phyloP scores from a whole-genome alignment of 345 rosid species.

The Rhizophora apiculata region DNA sequence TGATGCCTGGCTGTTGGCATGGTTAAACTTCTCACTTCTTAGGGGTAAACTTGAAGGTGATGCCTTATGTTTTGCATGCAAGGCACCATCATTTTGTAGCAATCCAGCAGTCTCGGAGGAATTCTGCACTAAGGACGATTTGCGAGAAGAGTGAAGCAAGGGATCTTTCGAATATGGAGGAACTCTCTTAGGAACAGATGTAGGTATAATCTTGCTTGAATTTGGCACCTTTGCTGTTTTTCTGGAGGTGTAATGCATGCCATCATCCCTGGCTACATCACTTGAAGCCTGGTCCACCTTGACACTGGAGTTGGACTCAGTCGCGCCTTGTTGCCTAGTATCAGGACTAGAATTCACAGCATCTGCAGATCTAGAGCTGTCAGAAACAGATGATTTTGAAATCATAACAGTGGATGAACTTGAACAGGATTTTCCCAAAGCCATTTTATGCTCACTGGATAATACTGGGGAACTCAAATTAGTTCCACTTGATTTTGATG shows the following conservation, averaged over 20 bases:
- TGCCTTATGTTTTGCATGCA: conserved; percentile 41
- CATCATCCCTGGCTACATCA: conserved; percentile 41
- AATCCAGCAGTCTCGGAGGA: conserved; percentile 45
- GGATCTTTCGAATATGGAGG: conserved; percentile 51
- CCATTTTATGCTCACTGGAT: conserved; percentile 38
- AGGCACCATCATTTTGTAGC: conserved; percentile 36
- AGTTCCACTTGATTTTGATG: conserved; percentile 35
- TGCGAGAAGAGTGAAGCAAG: conserved; percentile 39
- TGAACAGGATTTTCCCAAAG: conserved; percentile 48
- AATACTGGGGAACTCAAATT: conserved; percentile 30
- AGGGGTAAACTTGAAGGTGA: conserved; percentile 40
- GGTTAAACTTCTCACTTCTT: conserved; percentile 63
- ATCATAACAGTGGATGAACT: conserved; percentile 30
- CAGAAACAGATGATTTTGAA: conserved; percentile 39
- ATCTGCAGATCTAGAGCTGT: conserved; percentile 44
- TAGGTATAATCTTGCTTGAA: conserved; percentile 50
- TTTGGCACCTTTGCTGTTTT: conserved; percentile 42
- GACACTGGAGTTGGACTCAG: conserved; percentile 33
- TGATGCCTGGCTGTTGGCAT: conserved; percentile 42
- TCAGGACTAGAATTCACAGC: conserved; percentile 35
- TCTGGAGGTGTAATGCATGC: conserved; percentile 27
- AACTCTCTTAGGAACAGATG: conserved; percentile 50
- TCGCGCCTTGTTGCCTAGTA: conserved; percentile 33
- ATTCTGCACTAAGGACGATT: conserved; percentile 47
- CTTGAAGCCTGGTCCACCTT: conserved; percentile 46